Evolutionary conservation across 768 basidiomycete species (phyloP).

Genomic region (Jaapia argillacea): DNA sequence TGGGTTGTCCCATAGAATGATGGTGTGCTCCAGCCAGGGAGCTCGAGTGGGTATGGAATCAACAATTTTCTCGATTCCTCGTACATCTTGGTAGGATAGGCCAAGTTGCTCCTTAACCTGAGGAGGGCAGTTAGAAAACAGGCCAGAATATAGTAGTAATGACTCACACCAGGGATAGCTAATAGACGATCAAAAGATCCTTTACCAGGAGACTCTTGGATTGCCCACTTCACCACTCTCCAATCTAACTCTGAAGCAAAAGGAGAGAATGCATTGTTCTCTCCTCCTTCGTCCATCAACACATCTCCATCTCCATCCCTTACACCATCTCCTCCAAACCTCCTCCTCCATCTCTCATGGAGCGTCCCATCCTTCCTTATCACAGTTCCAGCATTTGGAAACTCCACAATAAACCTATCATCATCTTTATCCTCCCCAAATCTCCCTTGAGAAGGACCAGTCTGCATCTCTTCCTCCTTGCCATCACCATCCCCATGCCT

Average conservation of each 20-base stretch:
- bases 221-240: not conserved
- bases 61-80: constrained; percentile 15
- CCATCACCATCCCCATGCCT: not conserved
- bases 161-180: no score
- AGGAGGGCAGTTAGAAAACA: no score
- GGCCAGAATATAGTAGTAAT: no score
- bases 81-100: constrained; percentile 16
- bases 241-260: not conserved
- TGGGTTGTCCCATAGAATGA: constrained; percentile 15
- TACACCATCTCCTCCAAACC: not conserved
- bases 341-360: not conserved
- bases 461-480: not conserved
- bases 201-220: no score
- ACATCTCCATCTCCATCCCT: not conserved
- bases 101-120: constrained; percentile 16
- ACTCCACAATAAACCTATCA: no score
- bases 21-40: constrained; percentile 12
- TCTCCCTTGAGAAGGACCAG: not conserved
- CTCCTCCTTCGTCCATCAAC: not conserved
- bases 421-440: no score
- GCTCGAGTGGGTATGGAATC: constrained; percentile 18
- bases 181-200: no score
- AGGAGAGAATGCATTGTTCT: not conserved
- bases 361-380: not conserved
- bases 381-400: no score